These are phyloP conservation scores for Xylaria longipes DNA, from an alignment of 495 filamentous ascomycete species.

Conservation along the genomic window DNA sequence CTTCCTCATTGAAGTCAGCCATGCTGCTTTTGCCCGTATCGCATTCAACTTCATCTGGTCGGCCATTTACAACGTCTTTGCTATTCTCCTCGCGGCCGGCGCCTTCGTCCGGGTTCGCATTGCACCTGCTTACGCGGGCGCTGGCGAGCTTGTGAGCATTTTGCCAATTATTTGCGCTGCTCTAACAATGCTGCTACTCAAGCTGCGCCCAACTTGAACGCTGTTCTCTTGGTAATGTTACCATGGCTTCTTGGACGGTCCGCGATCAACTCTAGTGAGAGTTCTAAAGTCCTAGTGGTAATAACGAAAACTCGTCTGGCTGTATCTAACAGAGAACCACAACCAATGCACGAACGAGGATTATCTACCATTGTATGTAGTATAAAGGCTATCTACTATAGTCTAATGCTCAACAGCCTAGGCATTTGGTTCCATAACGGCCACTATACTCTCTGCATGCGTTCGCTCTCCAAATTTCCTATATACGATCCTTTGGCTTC, in stretches of 20 bases:
- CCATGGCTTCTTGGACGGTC: background rate
- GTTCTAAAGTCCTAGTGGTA: background rate
- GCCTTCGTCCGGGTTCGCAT: conserved; percentile 68
- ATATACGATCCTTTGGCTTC: background rate
- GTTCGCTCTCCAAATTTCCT: background rate
- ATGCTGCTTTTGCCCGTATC: conserved; percentile 61
- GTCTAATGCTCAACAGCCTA: background rate
- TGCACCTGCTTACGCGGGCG: conserved; percentile 73
- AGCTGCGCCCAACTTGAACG: conserved; percentile 17
- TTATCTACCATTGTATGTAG: background rate
- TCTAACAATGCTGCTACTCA: conserved; percentile 41
- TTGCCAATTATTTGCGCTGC: conserved; percentile 72
- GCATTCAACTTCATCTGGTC: conserved; percentile 78
- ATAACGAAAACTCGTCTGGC: background rate
- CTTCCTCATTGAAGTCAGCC: conserved; percentile 65
- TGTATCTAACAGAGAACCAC: background rate
- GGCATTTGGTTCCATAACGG: background rate
- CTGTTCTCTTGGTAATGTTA: background rate
- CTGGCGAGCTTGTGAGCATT: conserved; percentile 81
- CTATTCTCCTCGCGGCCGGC: conserved; percentile 72
- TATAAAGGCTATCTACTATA: background rate
- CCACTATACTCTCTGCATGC: background rate
- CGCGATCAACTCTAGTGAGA: background rate
- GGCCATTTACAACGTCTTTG: conserved; percentile 75
- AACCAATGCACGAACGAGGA: background rate